Evolutionary conservation across 495 filamentous ascomycete species (phyloP).

Genomic region (Podospora didyma): DNA sequence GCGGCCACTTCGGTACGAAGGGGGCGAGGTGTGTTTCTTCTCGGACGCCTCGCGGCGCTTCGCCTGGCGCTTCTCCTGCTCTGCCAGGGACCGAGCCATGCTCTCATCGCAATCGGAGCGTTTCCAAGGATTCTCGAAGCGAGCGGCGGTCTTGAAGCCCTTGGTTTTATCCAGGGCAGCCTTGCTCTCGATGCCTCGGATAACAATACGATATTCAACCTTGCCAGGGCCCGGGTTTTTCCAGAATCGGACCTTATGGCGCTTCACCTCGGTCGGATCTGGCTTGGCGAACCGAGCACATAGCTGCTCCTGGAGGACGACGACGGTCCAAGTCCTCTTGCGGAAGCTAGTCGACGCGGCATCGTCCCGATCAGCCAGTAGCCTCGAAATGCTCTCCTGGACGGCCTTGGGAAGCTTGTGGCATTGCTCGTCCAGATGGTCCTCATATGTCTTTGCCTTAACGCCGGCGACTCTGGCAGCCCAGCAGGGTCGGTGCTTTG

Average conservation of each 20-base stretch:
- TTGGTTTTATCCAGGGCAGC: background rate
- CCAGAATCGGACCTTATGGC: constrained; percentile 19
- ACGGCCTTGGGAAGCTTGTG: constrained; percentile 6
- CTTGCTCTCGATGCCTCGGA: constrained; percentile 19
- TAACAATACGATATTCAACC: constrained; percentile 18
- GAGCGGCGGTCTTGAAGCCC: constrained; percentile 2
- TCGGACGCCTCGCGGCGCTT: too few species aligned
- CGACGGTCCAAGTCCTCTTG: constrained; percentile 21
- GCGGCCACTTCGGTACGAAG: constrained; percentile 11
- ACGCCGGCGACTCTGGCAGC: constrained; percentile 9
- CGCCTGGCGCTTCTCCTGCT: too few species aligned
- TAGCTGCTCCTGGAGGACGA: constrained; percentile 11
- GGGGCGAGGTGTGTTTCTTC: constrained; percentile 3
- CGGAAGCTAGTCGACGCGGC: constrained; percentile 16
- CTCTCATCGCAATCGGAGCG: constrained; percentile 4
- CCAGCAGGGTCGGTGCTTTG: constrained; percentile 18
- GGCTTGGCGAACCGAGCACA: constrained; percentile 12
- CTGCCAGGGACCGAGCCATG: too few species aligned
- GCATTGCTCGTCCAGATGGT: constrained; percentile 22
- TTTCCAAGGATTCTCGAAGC: constrained; percentile 17
- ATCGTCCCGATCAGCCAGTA: constrained; percentile 12
- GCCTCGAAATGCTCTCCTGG: constrained; percentile 4
- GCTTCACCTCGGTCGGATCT: constrained; percentile 15
- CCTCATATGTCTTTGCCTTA: constrained; percentile 21
- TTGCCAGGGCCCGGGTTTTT: constrained; percentile 13